A percentile compares a stretch with the other conserved stretches of the same genome.
Conservation (phyloP, 148 eudicot species). For the Rhododendron kiyosumense region DNA sequence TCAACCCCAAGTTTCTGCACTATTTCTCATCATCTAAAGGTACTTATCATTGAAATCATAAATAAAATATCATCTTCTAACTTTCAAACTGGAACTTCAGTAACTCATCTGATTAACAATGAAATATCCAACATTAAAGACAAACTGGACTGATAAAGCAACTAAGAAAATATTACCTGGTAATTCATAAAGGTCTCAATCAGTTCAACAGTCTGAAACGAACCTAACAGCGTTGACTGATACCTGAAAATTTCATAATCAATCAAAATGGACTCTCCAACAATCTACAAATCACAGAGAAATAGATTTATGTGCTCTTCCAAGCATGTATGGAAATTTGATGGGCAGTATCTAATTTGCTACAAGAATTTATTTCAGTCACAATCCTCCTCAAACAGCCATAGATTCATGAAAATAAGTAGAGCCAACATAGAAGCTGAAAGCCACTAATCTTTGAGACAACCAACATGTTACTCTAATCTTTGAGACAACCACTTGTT, state of each 20-base stretch:
- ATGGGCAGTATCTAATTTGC: not conserved
- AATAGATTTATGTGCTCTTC: not conserved
- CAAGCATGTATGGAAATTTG: not conserved
- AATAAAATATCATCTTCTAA: not conserved
- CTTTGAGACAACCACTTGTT: not conserved
- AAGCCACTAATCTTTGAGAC: not conserved
- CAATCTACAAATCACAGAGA: not conserved
- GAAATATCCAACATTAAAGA: not conserved
- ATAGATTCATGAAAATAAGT: not conserved
- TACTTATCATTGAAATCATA: not conserved
- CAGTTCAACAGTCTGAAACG: conserved; percentile 82
- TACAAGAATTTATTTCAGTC: not conserved
- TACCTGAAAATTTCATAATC: conserved; percentile 48
- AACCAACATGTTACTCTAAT: no score
- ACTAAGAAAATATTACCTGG: conserved; percentile 45
- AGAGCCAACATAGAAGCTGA: not conserved
- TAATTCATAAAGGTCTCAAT: conserved; percentile 98
- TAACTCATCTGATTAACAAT: not conserved
- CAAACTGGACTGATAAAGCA: not conserved
- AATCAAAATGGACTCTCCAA: not conserved
- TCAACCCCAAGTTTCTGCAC: not conserved
- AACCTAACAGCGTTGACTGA: conserved; percentile 84
- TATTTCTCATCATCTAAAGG: not conserved
- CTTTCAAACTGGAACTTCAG: not conserved
- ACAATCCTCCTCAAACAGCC: not conserved